Evolutionary conservation across 768 basidiomycete genomes (phyloP).

Genomic region (Gloeophyllum trabeum): DNA sequence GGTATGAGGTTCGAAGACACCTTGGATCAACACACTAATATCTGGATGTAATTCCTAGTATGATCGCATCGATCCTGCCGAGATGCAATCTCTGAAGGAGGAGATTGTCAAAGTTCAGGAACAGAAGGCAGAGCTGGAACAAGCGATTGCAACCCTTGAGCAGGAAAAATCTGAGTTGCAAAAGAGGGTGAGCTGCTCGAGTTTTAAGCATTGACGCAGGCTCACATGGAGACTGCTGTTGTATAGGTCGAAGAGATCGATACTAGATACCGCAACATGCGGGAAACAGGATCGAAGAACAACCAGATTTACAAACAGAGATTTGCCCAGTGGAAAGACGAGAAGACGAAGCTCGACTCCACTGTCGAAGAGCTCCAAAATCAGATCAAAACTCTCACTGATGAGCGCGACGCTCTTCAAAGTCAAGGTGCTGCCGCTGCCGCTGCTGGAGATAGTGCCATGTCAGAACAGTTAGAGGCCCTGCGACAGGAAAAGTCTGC

Average conservation of each 20-base stretch:
- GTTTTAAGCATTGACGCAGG: slow-evolving; percentile 8
- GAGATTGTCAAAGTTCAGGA: slow-evolving; percentile 42
- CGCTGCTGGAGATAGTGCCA: slow-evolving; percentile 16
- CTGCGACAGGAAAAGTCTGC: slow-evolving; percentile 11
- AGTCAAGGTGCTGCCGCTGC: not conserved
- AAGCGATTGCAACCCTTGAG: slow-evolving; percentile 4
- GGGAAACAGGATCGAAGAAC: slow-evolving; percentile 26
- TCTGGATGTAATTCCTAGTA: slow-evolving; percentile 34
- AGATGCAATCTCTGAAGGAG: slow-evolving; percentile 69
- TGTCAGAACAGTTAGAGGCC: slow-evolving; percentile 22
- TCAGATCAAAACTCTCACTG: slow-evolving; percentile 16
- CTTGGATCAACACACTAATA: slow-evolving; percentile 1
- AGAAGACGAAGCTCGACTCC: slow-evolving; percentile 19
- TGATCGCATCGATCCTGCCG: slow-evolving; percentile 81
- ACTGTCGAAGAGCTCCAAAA: slow-evolving; percentile 14
- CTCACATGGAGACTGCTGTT: slow-evolving; percentile 6
- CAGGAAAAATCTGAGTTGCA: slow-evolving; percentile 7
- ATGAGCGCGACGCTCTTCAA: slow-evolving; percentile 19
- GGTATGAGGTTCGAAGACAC: slow-evolving; percentile 35
- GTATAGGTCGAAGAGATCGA: slow-evolving; percentile 8
- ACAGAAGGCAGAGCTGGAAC: slow-evolving; percentile 13
- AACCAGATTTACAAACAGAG: slow-evolving; percentile 7
- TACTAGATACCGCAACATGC: slow-evolving; percentile 18
- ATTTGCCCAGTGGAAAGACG: slow-evolving; percentile 13
- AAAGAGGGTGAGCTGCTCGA: slow-evolving; percentile 7